Conservation (phyloP, 225 moss, liverwort and hornwort genomes). For the Lunularia cruciata region DNA sequence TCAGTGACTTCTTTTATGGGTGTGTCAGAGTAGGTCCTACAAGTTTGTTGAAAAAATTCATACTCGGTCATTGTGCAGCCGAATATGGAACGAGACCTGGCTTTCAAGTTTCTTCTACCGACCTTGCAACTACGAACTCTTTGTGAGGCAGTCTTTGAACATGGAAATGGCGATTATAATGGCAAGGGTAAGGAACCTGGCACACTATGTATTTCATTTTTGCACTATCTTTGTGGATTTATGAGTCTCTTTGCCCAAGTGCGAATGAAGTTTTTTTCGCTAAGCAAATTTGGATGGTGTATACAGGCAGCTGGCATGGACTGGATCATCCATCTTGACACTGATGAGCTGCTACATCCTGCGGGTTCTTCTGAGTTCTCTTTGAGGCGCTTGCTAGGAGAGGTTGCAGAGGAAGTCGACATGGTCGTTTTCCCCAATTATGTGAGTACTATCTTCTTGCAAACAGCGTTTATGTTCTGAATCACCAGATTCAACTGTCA, state of each 20-base stretch:
- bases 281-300: not conserved
- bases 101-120: slow-evolving; percentile 91
- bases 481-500: not conserved
- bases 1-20: not conserved
- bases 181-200: slow-evolving; percentile 65
- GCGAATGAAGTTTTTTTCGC: not conserved
- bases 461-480: not conserved
- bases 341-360: slow-evolving; percentile 94
- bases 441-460: slow-evolving; percentile 48
- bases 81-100: slow-evolving; percentile 99
- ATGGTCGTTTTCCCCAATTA: slow-evolving; percentile 99
- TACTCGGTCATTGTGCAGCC: slow-evolving; percentile 59
- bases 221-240: not conserved
- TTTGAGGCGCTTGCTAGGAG: slow-evolving; percentile 74
- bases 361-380: slow-evolving; percentile 93
- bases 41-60: not conserved
- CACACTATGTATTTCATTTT: not conserved
- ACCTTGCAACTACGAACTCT: slow-evolving; percentile 98
- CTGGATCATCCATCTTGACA: slow-evolving; percentile 99
- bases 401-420: slow-evolving; percentile 79
- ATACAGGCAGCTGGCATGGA: slow-evolving; percentile 83
- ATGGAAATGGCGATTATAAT: slow-evolving; percentile 99
- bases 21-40: not conserved
- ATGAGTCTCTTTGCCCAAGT: too few species aligned
- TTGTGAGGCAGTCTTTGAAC: slow-evolving; percentile 97